Base-by-base conservation (phyloP, 805 yeast genomes). In the Pichia eremophila region DNA sequence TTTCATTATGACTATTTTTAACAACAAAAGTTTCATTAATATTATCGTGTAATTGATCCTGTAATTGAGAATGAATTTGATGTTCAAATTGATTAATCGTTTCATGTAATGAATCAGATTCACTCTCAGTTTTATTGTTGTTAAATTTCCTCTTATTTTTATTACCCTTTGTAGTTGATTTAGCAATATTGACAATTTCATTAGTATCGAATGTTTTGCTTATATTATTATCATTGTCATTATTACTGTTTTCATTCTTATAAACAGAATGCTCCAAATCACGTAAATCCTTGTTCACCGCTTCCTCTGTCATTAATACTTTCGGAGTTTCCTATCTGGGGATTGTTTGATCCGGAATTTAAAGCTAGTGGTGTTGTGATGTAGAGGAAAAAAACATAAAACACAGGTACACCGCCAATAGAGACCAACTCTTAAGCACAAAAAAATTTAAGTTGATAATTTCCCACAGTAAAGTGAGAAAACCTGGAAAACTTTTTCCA, bases 361-460 rank as follows among this genome's bases (percentile, higher is more conserved):
- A 18, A 15, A 18, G 34, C 35, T 43, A 45, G 48, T 55, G 54
- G 56, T 57, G 58, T 53, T 51, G 49, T 55, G 57, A 56, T 54
- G 59, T 54, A 53, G n/a, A 15, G 17, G 17, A 15, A 34, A 34
- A 34, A 34, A 34, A 34, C 10, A 29, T 9, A 12, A 34, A 34
- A 34, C 36, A 34, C 36, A 14, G n/a, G 36, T 34, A 34, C 36
- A 34, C 36, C 36, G 42, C 49, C 49, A 42, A 35, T 43, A 32
- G 40, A 38, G 22, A 5, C 15, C 28, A 41, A 32, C 19, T 12
- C 9, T 25, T 31, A n/a, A 32, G 22, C 15, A 14, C 11, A 7
- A 31, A 41, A 38, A 28, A 22, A 5, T 22, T 22, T 22, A 22
- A 22, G 25, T 22, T 22, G 25, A 22, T 22, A n/a, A n/a, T n/a